These are phyloP conservation scores for Lolium multiflorum DNA, from an alignment of 176 grass and related monocot species.

Conservation along the genomic window DNA sequence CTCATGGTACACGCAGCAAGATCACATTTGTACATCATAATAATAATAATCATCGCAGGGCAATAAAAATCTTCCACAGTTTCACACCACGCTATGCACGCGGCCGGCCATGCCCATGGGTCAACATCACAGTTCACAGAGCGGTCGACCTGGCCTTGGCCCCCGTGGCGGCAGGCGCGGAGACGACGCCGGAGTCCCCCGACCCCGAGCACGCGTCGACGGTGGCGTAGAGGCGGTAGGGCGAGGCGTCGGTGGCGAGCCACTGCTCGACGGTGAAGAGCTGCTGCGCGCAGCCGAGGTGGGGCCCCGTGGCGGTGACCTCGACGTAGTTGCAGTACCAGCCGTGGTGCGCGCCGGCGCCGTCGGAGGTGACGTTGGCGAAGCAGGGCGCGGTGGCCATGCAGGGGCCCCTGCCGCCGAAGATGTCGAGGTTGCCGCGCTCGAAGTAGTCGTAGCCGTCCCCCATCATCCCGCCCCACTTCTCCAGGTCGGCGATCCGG, in stretches of 20 bases:
- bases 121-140: conserved; percentile 17
- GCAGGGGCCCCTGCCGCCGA: conserved; percentile 95
- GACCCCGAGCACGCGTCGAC: conserved; percentile 46
- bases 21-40: background rate
- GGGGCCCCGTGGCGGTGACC: conserved; percentile 76
- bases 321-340: conserved; percentile 98
- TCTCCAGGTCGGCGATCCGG: conserved; percentile 59
- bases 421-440: conserved; percentile 91
- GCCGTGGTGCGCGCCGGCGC: conserved; percentile 63
- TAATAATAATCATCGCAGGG: background rate
- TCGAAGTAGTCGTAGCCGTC: conserved; percentile 81
- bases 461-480: conserved; percentile 80
- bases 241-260: conserved; percentile 78
- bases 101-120: background rate
- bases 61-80: background rate
- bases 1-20: background rate
- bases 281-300: conserved; percentile 65
- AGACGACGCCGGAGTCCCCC: background rate
- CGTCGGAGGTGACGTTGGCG: conserved; percentile 90
- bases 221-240: conserved; percentile 62
- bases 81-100: background rate
- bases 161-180: background rate
- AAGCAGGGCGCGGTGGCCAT: conserved; percentile 53
- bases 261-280: conserved; percentile 93
- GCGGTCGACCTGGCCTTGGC: background rate